Base-by-base conservation (phyloP, 257 asterid genomes). In the Jacaranda mimosifolia region DNA sequence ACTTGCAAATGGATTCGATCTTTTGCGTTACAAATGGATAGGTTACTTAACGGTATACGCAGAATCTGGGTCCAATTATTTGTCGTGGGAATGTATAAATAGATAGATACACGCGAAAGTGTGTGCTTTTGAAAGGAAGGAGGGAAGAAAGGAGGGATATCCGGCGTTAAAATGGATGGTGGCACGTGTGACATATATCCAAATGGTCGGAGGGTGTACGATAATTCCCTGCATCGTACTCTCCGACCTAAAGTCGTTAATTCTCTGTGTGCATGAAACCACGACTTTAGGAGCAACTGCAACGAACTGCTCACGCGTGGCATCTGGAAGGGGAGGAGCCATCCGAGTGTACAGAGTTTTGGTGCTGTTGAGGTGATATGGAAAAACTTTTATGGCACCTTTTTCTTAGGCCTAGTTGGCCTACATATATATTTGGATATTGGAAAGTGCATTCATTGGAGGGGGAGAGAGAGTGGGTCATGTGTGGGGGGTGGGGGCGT, bases 141-240 rank as follows among this genome's bases (percentile, higher is more conserved):
- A 42, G 66, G 55, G 65, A 67, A 78, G 36, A 13, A 72, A 17
- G 67, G 91, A 86, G 92, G 90, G 81, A 86, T 79, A 86, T 85
- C 85, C 91, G 95, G 85, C 94, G 89, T 81, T 74, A 63, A 74
- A 85, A 78, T 15, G 81, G 86, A 79, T 72, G 71, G 18, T 9
- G 79, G 84, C 97, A 88, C 97, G 97, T 91, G 92, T 26, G 87
- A 70, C 65, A 2, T 26, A 26, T 26, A 49, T 68, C 52, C 18
- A 46, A 53, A 15, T 49, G 70, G 66, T 56, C 78, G 75, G 38
- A 59, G 80, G 71, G 78, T 67, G 85, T 77, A 77, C 80, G 76
- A 48, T 45, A 63, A 71, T 67, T 64, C 77, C 77, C 48, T 84
- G 70, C 83, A 66, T 8, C 77, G 18, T 7, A 1, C 74, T 53